A percentile compares a stretch with the other conserved stretches of the same genome.
phyloP scores from a whole-genome alignment of 805 yeast species.

The Metschnikowia reukaufii region DNA sequence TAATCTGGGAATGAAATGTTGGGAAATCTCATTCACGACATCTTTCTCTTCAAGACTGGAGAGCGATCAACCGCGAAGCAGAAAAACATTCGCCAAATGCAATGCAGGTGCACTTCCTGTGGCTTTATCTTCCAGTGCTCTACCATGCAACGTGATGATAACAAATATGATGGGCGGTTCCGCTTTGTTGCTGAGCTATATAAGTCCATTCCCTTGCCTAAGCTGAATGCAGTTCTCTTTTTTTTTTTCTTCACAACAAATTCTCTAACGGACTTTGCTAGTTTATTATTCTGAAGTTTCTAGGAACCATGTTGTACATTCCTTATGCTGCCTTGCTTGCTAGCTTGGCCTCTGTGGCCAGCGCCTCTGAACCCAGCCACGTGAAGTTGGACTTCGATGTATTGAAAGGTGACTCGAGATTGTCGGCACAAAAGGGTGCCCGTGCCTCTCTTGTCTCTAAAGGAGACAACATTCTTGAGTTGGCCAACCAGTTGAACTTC shows the following conservation, averaged over 20 bases:
- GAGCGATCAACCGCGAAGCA: not conserved
- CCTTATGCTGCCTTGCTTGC: slow-evolving; percentile 5
- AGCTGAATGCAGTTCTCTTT: not conserved
- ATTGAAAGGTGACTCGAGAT: slow-evolving; percentile 10
- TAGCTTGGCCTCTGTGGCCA: slow-evolving; percentile 11
- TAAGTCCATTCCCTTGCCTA: no score
- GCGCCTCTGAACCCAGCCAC: slow-evolving; percentile 1
- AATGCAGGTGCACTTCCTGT: not conserved
- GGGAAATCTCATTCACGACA: no score
- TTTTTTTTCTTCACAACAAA: not conserved
- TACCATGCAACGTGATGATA: not conserved
- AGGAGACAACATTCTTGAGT: slow-evolving; percentile 9
- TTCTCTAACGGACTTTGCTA: not conserved
- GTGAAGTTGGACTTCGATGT: slow-evolving; percentile 16
- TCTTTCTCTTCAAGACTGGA: no score
- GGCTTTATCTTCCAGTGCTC: not conserved
- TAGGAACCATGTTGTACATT: slow-evolving; percentile 1
- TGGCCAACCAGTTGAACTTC: slow-evolving; percentile 12
- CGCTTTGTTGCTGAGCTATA: no score
- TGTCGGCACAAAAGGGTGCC: slow-evolving; percentile 6
- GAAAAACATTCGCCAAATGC: not conserved
- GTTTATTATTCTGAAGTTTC: not conserved
- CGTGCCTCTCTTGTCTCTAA: slow-evolving; percentile 8
- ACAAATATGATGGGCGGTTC: no score
- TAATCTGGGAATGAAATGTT: no score